Conservation (phyloP, 768 basidiomycete genomes). For the Termitomyces sp. region DNA sequence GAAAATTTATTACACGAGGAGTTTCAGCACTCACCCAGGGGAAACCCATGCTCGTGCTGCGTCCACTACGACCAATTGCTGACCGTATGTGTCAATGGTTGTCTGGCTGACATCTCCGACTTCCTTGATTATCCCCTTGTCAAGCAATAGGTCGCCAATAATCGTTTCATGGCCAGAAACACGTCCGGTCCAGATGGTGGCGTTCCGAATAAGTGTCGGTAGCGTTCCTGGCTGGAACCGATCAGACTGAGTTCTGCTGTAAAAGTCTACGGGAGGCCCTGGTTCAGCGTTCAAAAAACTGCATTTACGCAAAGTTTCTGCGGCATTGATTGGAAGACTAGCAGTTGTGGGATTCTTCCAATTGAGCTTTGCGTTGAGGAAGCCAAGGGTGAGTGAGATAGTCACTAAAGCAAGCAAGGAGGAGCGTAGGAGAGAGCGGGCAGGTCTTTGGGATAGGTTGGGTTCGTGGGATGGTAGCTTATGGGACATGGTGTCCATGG, state of each 20-base stretch:
- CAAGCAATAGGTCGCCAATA: conserved; percentile 53
- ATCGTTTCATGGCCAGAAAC: conserved; percentile 50
- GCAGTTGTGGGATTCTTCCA: conserved; percentile 12
- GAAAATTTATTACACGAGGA: background rate
- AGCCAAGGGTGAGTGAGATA: conserved; percentile 16
- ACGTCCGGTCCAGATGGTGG: conserved; percentile 75
- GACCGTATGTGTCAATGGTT: conserved; percentile 13
- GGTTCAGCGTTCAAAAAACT: conserved; percentile 39
- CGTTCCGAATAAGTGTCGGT: conserved; percentile 64
- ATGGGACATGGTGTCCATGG: conserved; percentile 21
- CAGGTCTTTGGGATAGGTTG: background rate
- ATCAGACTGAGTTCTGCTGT: conserved; percentile 43
- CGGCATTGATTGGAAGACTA: conserved; percentile 31
- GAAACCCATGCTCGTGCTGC: conserved; percentile 58
- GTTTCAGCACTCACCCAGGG: conserved; percentile 25
- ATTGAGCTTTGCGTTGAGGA: conserved; percentile 17
- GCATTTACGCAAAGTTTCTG: conserved; percentile 44
- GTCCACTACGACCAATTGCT: conserved; percentile 37
- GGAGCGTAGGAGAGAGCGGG: background rate
- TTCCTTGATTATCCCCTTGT: conserved; percentile 56
- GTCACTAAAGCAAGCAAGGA: conserved; percentile 4
- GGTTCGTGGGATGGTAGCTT: conserved; percentile 23
- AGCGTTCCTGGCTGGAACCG: conserved; percentile 57
- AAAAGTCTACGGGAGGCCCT: conserved; percentile 38
- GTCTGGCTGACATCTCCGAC: conserved; percentile 36